Evolutionary conservation across 2,329 filamentous ascomycete species (phyloP).

Genomic region (Penicillium sp.): DNA sequence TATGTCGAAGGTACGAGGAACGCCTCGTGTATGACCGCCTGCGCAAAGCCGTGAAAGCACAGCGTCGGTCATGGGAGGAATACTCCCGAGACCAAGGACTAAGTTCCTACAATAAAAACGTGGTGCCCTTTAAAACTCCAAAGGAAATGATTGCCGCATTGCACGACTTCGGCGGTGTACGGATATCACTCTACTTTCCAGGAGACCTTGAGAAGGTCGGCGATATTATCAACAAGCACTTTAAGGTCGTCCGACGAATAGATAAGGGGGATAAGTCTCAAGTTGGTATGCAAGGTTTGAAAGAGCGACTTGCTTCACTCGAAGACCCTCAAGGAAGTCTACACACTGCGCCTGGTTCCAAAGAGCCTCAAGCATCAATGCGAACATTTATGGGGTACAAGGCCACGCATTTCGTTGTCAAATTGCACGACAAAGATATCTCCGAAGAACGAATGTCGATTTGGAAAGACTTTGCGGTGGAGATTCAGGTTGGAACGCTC

Average conservation of each 20-base stretch:
- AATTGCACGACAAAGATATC: not conserved
- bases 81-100: not conserved
- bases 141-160: not conserved
- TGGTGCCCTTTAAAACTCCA: not conserved
- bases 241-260: not conserved
- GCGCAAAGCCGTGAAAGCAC: not conserved
- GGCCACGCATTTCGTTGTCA: slow-evolving; percentile 1
- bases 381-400: not conserved
- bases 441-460: not conserved
- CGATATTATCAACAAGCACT: not conserved
- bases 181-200: slow-evolving; percentile 1
- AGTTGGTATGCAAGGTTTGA: not conserved
- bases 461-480: not conserved
- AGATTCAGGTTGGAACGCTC: slow-evolving; percentile 1
- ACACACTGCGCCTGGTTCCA: not conserved
- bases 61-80: not conserved
- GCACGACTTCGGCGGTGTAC: not conserved
- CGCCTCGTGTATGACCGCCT: not conserved
- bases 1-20: not conserved
- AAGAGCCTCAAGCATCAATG: not conserved
- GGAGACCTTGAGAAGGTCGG: not conserved
- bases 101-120: not conserved
- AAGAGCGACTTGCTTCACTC: too few relatives aligned
- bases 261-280: not conserved
- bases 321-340: not conserved